Conservation (phyloP, 2,329 filamentous ascomycete species). For the Penicillium sp. region DNA sequence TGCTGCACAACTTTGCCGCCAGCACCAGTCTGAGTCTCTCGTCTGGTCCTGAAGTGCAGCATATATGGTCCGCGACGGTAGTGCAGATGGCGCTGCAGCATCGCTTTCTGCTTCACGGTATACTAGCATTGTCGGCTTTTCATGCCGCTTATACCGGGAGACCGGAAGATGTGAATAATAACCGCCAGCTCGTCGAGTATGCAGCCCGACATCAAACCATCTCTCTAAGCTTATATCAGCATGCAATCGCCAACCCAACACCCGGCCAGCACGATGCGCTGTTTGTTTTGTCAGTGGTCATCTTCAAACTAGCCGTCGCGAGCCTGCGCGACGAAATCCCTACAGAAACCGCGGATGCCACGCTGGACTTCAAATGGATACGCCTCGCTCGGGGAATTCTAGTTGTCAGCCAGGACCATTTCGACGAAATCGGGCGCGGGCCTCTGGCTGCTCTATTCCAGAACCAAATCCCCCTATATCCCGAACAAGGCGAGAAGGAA, state of each 20-base stretch:
- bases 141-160: slow-evolving; percentile 15
- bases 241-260: slow-evolving; percentile 2
- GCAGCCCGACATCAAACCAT: slow-evolving; percentile 10
- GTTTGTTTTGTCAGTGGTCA: slow-evolving; percentile 10
- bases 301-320: slow-evolving; percentile 2
- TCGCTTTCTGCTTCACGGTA: slow-evolving; percentile 24
- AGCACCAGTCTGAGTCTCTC: slow-evolving; percentile 19
- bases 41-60: slow-evolving; percentile 11
- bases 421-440: not conserved
- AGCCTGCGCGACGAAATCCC: slow-evolving; percentile 6
- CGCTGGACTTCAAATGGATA: slow-evolving; percentile 15
- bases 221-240: slow-evolving; percentile 10
- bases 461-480: not conserved
- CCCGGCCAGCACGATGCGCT: slow-evolving; percentile 8
- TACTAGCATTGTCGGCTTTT: slow-evolving; percentile 26
- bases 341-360: not conserved
- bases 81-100: slow-evolving; percentile 24
- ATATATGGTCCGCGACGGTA: slow-evolving; percentile 23
- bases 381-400: slow-evolving; percentile 10
- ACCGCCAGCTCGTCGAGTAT: slow-evolving; percentile 5
- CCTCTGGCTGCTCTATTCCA: not conserved
- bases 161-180: not conserved
- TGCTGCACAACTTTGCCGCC: slow-evolving; percentile 36
- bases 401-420: not conserved
- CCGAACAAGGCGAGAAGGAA: not conserved